Percentiles rank a stretch among this genome's conserved stretches.
phyloP scores from a whole-genome alignment of 768 basidiomycete genomes.

The Rhodotorula taiwanensis region DNA sequence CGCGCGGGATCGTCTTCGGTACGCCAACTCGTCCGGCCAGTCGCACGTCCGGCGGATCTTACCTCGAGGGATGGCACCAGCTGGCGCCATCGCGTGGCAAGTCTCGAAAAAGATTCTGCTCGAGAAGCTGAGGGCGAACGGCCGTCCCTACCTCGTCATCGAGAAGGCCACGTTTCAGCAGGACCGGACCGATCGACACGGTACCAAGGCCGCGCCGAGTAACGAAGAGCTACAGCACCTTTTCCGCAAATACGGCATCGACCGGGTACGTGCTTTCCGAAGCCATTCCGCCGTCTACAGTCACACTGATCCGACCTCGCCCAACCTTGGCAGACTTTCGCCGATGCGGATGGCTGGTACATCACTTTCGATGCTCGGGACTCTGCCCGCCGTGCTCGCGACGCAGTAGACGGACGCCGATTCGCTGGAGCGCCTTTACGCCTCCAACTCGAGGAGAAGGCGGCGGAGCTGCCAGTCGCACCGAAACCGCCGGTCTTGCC shows the following conservation, averaged over 20 bases:
- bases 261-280: constrained; percentile 26
- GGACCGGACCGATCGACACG: neutral
- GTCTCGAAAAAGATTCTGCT: constrained; percentile 20
- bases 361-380: constrained; percentile 65
- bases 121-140: constrained; percentile 32
- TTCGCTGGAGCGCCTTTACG: constrained; percentile 39
- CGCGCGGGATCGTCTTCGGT: constrained; percentile 16
- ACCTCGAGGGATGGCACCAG: constrained; percentile 11
- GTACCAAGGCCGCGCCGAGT: constrained; percentile 13
- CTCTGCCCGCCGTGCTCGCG: constrained; percentile 60
- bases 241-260: constrained; percentile 27
- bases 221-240: constrained; percentile 28
- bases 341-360: constrained; percentile 56
- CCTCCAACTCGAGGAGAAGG: constrained; percentile 19
- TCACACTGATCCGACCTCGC: too few relatives aligned
- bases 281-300: neutral
- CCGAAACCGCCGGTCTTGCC: neutral
- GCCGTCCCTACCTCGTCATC: constrained; percentile 21
- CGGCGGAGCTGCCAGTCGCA: neutral
- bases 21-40: constrained; percentile 1
- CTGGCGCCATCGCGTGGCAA: constrained; percentile 30
- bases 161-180: constrained; percentile 11
- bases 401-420: constrained; percentile 52
- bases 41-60: neutral
- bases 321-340: constrained; percentile 26